phyloP scores from a whole-genome alignment of 1,284 basidiomycete genomes.

The Cutaneotrichosporon cutaneum region DNA sequence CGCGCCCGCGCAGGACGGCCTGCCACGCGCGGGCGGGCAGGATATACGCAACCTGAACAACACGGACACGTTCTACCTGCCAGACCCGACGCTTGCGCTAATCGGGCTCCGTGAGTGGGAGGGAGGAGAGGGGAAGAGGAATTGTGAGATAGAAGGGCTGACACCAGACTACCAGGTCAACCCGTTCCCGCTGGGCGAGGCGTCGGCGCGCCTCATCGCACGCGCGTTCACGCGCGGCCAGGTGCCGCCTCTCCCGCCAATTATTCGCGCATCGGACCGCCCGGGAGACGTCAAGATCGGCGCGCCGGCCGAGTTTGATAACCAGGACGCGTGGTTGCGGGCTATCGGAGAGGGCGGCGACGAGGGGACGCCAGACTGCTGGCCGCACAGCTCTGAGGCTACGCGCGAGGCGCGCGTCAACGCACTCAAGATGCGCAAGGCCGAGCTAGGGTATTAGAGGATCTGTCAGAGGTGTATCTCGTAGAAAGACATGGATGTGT shows the following conservation, averaged over 20 bases:
- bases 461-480: no score
- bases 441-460: constrained; percentile 20
- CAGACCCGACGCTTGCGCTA: constrained; percentile 50
- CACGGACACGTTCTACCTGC: constrained; percentile 45
- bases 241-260: constrained; percentile 27
- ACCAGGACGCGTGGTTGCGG: constrained; percentile 29
- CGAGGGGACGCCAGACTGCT: constrained; percentile 14
- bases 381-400: constrained; percentile 12
- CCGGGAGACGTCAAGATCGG: constrained; percentile 25
- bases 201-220: constrained; percentile 48
- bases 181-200: constrained; percentile 55
- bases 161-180: constrained; percentile 49
- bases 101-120: constrained; percentile 47
- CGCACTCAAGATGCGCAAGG: constrained; percentile 18
- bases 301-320: constrained; percentile 27
- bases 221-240: constrained; percentile 17
- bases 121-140: no score
- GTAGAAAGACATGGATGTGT: background rate
- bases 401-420: constrained; percentile 18
- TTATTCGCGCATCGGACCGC: constrained; percentile 17
- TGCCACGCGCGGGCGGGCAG: constrained; percentile 26
- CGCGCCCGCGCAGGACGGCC: constrained; percentile 13
- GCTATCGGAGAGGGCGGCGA: constrained; percentile 31
- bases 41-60: constrained; percentile 26
- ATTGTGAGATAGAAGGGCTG: no score